phyloP scores from a whole-genome alignment of 164 flowering plant genomes.

The Umbellularia californica region DNA sequence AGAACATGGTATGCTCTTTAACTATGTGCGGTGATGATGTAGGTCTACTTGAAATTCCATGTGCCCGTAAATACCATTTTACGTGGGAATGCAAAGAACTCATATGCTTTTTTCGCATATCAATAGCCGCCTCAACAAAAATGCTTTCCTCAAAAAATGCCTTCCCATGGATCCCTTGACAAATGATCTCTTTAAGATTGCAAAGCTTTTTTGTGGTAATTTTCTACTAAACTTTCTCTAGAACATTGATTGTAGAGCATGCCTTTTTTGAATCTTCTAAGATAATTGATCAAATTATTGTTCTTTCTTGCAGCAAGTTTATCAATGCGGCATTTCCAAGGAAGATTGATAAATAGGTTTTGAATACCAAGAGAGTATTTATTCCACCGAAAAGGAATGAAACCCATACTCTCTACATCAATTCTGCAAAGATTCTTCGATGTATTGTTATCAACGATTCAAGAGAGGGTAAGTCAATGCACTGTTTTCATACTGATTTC shows the following conservation, averaged over 20 bases:
- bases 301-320: conserved; percentile 55
- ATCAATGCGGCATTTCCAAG: conserved; percentile 85
- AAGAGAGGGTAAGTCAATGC: no score
- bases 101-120: conserved; percentile 85
- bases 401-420: conserved; percentile 66
- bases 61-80: conserved; percentile 46
- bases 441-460: conserved; percentile 49
- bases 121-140: conserved; percentile 68
- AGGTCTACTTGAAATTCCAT: conserved; percentile 78
- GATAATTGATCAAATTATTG: not conserved
- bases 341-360: conserved; percentile 74
- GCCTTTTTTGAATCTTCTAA: not conserved
- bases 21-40: not conserved
- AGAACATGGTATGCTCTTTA: not conserved
- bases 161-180: conserved; percentile 75
- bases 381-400: conserved; percentile 88
- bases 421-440: conserved; percentile 80
- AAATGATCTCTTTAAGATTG: conserved; percentile 80
- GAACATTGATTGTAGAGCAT: not conserved
- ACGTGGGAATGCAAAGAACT: conserved; percentile 56
- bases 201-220: conserved; percentile 81
- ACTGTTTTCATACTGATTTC: no score
- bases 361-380: conserved; percentile 62
- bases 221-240: conserved; percentile 1
- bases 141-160: conserved; percentile 57